Base-by-base conservation (phyloP, 1,139 yeast genomes). In the Diutina siamensis region DNA sequence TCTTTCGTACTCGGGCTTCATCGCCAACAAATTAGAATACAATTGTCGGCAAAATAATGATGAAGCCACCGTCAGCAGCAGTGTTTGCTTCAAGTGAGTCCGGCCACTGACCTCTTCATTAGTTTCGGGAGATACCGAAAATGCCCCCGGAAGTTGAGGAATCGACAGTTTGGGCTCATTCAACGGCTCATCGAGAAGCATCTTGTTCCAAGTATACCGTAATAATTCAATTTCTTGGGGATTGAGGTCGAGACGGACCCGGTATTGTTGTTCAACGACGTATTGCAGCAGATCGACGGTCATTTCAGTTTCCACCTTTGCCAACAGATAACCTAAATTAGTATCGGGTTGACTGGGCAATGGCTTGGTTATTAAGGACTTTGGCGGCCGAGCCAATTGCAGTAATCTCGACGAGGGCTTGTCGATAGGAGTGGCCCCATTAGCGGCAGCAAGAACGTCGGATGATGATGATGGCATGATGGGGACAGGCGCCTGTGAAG, bases 11-110 rank as follows among this genome's bases (percentile, higher is more conserved):
- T 63, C 62, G 1, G 80, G 72, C 52, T 73, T 75, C 70, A 74
- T 74, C 4, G 69, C 60, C 40, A 81, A 61, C 49, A 80, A 58
- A 57, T 80, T 81, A 45, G 74, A 69, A 60, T 80, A 81, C 53
- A 79, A 71, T 59, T 79, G 86, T 48, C 78, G 72, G 52, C 80
- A 76, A 56, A 81, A 76, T 36, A 74, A 59, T 9, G 78, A 71
- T 35, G 60, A 52, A 2, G 63, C 59, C 20, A 38, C 42, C 35
- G 35, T 28, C 25, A n/a, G 19, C 35, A 28, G 35, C 35, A 18
- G 27, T n/a, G 44, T 40, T 18, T 40, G 35, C 10, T 33, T 20
- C 27, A 40, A 19, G 10, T 20, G 25, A 33, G 27, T 32, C 4
- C 35, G 27, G n/a, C n/a, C 21, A 17, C 4, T 22, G 5, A n/a